Percentiles rank a stretch among this genome's conserved stretches.
phyloP scores from a whole-genome alignment of 352 stramenopile genomes.

The Saprolegnia parasitica region DNA sequence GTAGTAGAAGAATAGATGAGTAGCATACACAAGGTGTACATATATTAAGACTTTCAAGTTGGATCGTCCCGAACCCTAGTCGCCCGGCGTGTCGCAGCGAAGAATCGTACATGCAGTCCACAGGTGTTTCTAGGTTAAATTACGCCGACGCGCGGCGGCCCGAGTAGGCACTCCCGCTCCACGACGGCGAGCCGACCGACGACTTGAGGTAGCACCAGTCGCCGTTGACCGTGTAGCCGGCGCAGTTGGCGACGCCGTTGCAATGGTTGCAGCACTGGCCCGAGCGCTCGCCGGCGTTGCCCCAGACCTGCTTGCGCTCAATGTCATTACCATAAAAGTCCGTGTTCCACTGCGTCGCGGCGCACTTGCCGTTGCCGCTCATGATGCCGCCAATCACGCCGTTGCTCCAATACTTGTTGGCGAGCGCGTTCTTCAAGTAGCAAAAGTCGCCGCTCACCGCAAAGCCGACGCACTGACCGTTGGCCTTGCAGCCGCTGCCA shows the following conservation, averaged over 20 bases:
- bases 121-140: background rate
- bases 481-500: background rate
- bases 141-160: background rate
- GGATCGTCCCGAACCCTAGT: background rate
- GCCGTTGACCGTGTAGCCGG: conserved; percentile 4
- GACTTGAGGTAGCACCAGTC: conserved; percentile 17
- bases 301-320: background rate
- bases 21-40: too few relatives aligned
- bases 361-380: background rate
- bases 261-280: background rate
- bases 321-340: conserved; percentile 8
- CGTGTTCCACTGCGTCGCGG: conserved; percentile 1
- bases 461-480: background rate
- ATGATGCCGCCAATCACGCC: background rate
- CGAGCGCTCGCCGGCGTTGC: background rate
- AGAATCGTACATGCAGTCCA: too few relatives aligned
- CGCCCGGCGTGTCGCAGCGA: too few relatives aligned
- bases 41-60: too few relatives aligned
- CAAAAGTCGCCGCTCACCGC: conserved; percentile 5
- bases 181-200: background rate
- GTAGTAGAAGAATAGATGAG: too few relatives aligned
- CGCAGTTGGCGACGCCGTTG: background rate
- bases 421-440: conserved; percentile 14
- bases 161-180: background rate
- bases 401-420: background rate